Evolutionary conservation across 2,329 filamentous ascomycete species (phyloP), one percentile per base, ranked within the genome.

Genomic region (Annulohypoxylon truncatum): DNA sequence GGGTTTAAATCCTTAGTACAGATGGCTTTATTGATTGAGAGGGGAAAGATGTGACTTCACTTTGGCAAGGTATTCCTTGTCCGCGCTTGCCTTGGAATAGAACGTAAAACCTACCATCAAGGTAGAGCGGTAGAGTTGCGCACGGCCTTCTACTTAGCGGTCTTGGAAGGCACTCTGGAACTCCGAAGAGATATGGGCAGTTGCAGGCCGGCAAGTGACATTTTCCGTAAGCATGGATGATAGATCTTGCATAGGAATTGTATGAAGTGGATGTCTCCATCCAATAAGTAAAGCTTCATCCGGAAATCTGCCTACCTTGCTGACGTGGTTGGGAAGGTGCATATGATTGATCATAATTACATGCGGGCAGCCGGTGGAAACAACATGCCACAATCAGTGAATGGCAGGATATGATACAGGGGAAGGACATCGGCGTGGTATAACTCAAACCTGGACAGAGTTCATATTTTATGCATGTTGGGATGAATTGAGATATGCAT

Each of bases 51-150:
- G n/a, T 5, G 3, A 38, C 18, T 22, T 9, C 12, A 38, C 12
- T 38, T 50, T 44, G 24, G n/a, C 42, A 56, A 51, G 42, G 50
- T 20, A 15, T 42, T 51, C 54, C 55, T 42, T 56, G 35, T 12
- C 51, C 22, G 22, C 51, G 29, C 33, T 57, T 53, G 38, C 20
- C 9, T 28, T 24, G 12, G 47, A 13, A 13, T 38, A 7, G 33
- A 53, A 18, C 12, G 29, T 47, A 38, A 28, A 64, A 28, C 24
- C 29, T n/a, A 35, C 46, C 38, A 57, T 44, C 56, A 56, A 22
- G 33, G 18, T 20, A 9, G 28, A 24, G 51, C 56, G 52, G 56
- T 61, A 61, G 20, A 7, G 18, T 35, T 51, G 44, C 38, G 9
- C 26, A 20, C 10, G 22, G 20, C 22, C 15, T 48, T 38, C 40